Evolutionary conservation across 2,329 filamentous ascomycete genomes (phyloP).

Genomic region (Scortechinia acanthostroma): DNA sequence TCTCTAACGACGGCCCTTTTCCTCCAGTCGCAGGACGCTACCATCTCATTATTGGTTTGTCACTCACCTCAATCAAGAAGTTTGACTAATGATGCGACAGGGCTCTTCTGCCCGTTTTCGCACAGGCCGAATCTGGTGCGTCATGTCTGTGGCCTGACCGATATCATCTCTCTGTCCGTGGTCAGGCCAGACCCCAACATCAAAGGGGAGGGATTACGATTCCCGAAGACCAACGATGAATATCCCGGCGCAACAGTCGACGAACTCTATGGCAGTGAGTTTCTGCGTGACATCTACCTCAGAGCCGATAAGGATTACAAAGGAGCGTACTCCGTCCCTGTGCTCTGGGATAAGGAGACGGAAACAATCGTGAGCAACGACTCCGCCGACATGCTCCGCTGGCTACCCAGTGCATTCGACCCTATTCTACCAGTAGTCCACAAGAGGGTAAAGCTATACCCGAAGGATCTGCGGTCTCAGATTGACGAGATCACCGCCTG

Average conservation of each 20-base stretch:
- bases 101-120: slow-evolving; percentile 60
- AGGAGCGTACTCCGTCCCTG: slow-evolving; percentile 69
- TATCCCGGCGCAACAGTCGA: slow-evolving; percentile 55
- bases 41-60: too few relatives aligned
- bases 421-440: slow-evolving; percentile 38
- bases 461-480: slow-evolving; percentile 46
- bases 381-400: slow-evolving; percentile 75
- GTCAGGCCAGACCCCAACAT: slow-evolving; percentile 61
- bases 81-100: too few relatives aligned
- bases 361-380: slow-evolving; percentile 76
- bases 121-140: slow-evolving; percentile 50
- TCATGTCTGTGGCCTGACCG: slow-evolving; percentile 46
- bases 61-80: too few relatives aligned
- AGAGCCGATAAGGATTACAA: slow-evolving; percentile 55
- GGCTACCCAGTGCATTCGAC: slow-evolving; percentile 73
- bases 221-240: slow-evolving; percentile 38
- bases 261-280: slow-evolving; percentile 46
- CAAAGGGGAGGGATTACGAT: slow-evolving; percentile 61
- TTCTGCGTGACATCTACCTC: slow-evolving; percentile 54
- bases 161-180: slow-evolving; percentile 44
- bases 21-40: slow-evolving; percentile 53
- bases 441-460: too few relatives aligned
- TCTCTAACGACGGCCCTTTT: slow-evolving; percentile 39
- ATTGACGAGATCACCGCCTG: slow-evolving; percentile 77
- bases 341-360: slow-evolving; percentile 63